Evolutionary conservation across 495 filamentous ascomycete species (phyloP), one percentile per base, ranked within the genome.

Genomic region (Chlorociboria aeruginascens): DNA sequence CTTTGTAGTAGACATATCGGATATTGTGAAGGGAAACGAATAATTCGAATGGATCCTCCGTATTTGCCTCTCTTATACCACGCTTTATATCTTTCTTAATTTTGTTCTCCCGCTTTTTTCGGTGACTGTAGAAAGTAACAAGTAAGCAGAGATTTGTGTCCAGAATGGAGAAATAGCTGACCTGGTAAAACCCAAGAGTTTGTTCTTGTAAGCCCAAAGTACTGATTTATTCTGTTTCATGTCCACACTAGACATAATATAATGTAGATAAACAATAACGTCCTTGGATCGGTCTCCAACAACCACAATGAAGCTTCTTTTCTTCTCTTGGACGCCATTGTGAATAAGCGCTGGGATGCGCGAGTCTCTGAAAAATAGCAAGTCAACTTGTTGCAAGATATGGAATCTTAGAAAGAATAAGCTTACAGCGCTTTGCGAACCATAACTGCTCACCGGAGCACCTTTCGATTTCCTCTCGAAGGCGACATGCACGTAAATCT

Each of bases 151-250:
- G 20, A 11, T 33, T 32, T 4, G 20, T 36, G 37, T 16, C 3
- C n/a, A 14, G 29, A 44, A 32, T 30, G 29, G 10, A 32, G n/a
- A 33, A 39, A 13, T 29, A 33, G 17, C 38, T 32, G 31, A 77
- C 67, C 72, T 77, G 9, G 86, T 92, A 64, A 98, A 98, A 29
- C 88, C 88, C 30, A 99, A 70, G 1, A 99, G 75, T 62, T 97
- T 89, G 63, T 95, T 93, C 68, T 97, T 96, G 69, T 99, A 99
- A n/a, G 93, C 89, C 93, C 93, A 99, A 12, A 99, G 71, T 3
- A 99, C 88, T 9, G 83, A 89, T 65, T 96, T 97, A 69, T 96
- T 97, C 62, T 92, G 81, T 52, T 92, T 94, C 51, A 95, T 74
- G 61, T 95, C 86, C 58, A 82, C 79, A 55, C 77, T 82, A 40